Evolutionary conservation across 208 protist genomes (phyloP), one percentile per base, ranked within the genome.

Genomic region (Leishmania turanica): DNA sequence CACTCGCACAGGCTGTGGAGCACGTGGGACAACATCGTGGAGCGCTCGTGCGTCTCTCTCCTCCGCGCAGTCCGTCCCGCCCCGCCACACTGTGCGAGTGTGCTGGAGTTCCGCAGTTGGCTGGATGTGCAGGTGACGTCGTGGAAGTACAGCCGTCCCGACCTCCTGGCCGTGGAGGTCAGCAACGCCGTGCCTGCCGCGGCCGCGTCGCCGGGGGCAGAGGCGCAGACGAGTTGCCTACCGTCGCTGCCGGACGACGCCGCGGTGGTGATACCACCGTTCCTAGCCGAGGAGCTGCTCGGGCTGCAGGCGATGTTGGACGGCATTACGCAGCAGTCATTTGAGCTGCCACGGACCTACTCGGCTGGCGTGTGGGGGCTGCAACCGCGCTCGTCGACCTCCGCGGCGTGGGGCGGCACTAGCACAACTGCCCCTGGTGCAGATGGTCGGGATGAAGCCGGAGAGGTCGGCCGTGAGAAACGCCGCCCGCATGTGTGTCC

Each of bases 1-100:
- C 84, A 91, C 78, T 75, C 94, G 37, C 98, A 99, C 83, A 86
- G 91, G 1, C 88, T 99, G 82, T 99, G 98, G 98, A 83, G 97
- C 70, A 91, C 93, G 9, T 93, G 89, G 84, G 91, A 98, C 79
- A 92, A 92, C 84, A 65, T 92, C 45, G 82, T 98, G 74, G 93
- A 96, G 83, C 90, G 92, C 17, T 87, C 90, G 37, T 89, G 89
- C 54, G 89, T 93, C 21, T 87, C 90, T 1, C 68, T 98, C 31
- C 84, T 93, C 75, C 81, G 87, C 1, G 88, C 88, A 70, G 77
- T 94, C 54, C 85, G 78, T 17, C 95, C 95, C 37, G 78, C 86
- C 17, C 95, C 95, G 13, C 87, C 91, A 34, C 79, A 88, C 24
- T 70, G 73, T 40, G 79, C 94, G 37, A 91, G 80, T 60, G 79